A percentile compares a stretch with the other conserved stretches of the same genome.
Conservation (phyloP, 2,329 filamentous ascomycete species). For the Penicillium crustosum region DNA sequence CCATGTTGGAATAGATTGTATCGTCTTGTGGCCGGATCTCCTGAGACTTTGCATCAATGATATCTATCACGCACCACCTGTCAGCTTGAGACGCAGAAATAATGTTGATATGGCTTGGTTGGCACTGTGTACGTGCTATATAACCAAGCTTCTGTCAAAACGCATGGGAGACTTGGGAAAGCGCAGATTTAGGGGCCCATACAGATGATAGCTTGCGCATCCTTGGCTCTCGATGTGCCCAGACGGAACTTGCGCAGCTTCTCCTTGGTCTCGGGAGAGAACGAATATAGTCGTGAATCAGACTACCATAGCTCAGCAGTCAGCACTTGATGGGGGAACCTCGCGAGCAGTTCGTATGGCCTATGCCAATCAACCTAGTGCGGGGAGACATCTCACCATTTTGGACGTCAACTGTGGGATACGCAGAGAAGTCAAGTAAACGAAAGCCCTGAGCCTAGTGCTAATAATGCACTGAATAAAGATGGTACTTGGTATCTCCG, state of each 20-base stretch:
- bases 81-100: neutral
- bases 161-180: neutral
- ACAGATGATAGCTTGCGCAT: slow-evolving; percentile 93
- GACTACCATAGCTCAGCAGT: slow-evolving; percentile 51
- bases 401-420: neutral
- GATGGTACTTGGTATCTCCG: neutral
- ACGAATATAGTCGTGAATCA: slow-evolving; percentile 86
- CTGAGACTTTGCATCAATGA: slow-evolving; percentile 85
- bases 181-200: slow-evolving; percentile 45
- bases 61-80: slow-evolving; percentile 55
- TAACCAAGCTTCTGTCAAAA: neutral
- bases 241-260: slow-evolving; percentile 93
- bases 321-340: neutral
- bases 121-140: neutral
- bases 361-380: neutral
- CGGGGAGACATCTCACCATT: slow-evolving; percentile 4
- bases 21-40: slow-evolving; percentile 85
- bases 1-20: slow-evolving; percentile 76
- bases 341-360: neutral
- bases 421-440: neutral
- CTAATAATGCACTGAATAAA: neutral
- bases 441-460: neutral
- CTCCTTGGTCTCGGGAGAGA: slow-evolving; percentile 85
- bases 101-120: neutral
- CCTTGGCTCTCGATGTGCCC: slow-evolving; percentile 79